A percentile compares a stretch with the other conserved stretches of the same genome.
Conservation (phyloP, 331 rosid species). For the Acacia concinna region DNA sequence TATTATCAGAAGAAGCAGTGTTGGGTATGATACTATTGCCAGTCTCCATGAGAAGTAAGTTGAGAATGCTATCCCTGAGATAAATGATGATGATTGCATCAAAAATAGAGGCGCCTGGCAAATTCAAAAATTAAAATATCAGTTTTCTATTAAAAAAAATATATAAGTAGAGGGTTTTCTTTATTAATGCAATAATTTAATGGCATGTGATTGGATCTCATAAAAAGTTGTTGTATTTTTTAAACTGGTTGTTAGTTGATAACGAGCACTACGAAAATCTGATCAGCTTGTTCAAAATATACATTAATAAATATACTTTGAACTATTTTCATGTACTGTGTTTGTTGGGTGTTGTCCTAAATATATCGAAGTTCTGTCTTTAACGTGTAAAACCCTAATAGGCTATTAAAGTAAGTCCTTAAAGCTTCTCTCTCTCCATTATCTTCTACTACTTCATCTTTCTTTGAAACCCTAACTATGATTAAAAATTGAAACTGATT, state of each 20-base stretch:
- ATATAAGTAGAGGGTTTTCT: too few species aligned
- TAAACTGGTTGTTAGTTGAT: background rate
- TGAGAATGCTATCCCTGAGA: constrained; percentile 77
- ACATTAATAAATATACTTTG: background rate
- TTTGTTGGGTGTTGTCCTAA: background rate
- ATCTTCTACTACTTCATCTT: background rate
- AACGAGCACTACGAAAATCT: background rate
- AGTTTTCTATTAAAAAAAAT: background rate
- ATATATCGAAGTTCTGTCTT: background rate
- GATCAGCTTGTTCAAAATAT: background rate
- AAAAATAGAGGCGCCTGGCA: constrained; percentile 74
- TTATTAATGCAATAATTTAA: background rate
- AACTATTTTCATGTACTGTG: background rate
- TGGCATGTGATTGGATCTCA: background rate
- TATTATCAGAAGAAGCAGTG: constrained; percentile 68
- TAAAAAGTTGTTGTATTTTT: background rate
- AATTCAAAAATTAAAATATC: background rate
- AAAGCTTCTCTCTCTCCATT: background rate
- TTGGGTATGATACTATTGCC: constrained; percentile 76
- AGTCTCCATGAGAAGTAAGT: constrained; percentile 85
- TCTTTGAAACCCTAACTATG: background rate
- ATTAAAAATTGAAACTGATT: background rate
- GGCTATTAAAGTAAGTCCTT: background rate
- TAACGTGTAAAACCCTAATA: background rate
- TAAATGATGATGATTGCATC: constrained; percentile 85